These are phyloP conservation scores for Pichia nanzhaoensis DNA, from an alignment of 805 yeast species.

Conservation along the genomic window DNA sequence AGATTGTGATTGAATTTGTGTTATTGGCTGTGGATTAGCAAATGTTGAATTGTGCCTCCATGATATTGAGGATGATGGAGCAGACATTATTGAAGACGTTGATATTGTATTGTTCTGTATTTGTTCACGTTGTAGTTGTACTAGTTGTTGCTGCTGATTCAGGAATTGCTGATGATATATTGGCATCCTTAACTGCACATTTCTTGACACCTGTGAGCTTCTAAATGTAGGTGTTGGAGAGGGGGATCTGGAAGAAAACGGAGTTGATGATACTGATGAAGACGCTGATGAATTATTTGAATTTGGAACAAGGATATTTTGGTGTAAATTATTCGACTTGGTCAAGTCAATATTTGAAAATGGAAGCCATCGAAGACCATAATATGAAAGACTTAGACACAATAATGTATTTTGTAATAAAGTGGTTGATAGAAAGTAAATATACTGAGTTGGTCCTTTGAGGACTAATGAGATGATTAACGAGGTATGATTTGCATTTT, in stretches of 20 bases:
- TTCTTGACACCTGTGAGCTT: not conserved
- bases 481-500: constrained; percentile 19
- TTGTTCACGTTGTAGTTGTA: no score
- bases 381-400: constrained; percentile 11
- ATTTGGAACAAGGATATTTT: not conserved
- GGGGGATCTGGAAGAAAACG: constrained; percentile 5
- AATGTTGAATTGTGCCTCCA: no score
- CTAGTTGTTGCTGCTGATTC: no score
- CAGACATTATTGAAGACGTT: constrained; percentile 1
- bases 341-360: constrained; percentile 16
- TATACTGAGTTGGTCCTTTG: constrained; percentile 43
- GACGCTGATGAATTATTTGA: not conserved
- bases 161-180: not conserved
- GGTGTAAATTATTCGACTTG: not conserved
- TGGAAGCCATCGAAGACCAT: constrained; percentile 19
- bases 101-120: not conserved
- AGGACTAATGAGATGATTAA: constrained; percentile 26
- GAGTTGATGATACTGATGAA: constrained; percentile 1
- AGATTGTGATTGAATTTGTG: no score
- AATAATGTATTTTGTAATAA: constrained; percentile 27
- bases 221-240: not conserved
- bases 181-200: not conserved
- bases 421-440: constrained; percentile 48
- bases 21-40: no score
- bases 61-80: not conserved